Percentiles rank a stretch among this genome's conserved stretches.
These are phyloP conservation scores for Nannochloropsis oceanica DNA, from an alignment of 108 stramenopile genomes.

Conservation along the genomic window DNA sequence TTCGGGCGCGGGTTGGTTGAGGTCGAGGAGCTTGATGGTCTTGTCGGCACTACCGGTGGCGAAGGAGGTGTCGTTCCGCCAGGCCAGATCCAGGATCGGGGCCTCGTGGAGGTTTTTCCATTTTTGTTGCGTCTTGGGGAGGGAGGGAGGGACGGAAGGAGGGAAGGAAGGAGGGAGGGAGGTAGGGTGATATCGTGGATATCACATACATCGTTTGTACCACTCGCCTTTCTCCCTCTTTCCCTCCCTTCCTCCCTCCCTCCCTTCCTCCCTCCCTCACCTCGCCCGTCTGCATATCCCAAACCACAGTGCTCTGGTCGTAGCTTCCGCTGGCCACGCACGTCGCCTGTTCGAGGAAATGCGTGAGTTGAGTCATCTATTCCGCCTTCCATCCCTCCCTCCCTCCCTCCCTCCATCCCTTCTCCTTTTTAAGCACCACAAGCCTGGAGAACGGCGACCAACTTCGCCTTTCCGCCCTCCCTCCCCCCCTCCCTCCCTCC, in stretches of 20 bases:
- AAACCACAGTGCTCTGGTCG: constrained; percentile 86
- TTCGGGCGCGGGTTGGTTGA: constrained; percentile 46
- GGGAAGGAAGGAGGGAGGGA: no score
- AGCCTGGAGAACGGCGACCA: not conserved
- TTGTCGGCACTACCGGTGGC: constrained; percentile 90
- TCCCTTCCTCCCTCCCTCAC: not conserved
- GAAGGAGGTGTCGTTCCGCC: constrained; percentile 79
- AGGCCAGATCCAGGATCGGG: constrained; percentile 64
- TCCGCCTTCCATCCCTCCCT: no score
- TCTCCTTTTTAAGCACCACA: not conserved
- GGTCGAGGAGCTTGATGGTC: constrained; percentile 70
- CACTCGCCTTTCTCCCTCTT: not conserved
- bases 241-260: not conserved
- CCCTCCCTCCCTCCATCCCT: no score
- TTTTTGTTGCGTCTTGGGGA: not conserved
- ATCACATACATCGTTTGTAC: no score
- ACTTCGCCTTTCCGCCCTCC: not conserved
- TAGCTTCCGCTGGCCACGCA: constrained; percentile 75
- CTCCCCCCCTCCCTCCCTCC: not conserved
- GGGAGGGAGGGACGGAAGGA: no score
- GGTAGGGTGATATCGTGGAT: no score
- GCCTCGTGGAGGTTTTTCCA: not conserved
- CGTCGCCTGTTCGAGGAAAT: constrained; percentile 39
- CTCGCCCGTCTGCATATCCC: constrained; percentile 56
- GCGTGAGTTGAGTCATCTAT: no score